These are phyloP conservation scores for Fusarium dimerum DNA, from an alignment of 2,329 filamentous ascomycete genomes.

Conservation along the genomic window DNA sequence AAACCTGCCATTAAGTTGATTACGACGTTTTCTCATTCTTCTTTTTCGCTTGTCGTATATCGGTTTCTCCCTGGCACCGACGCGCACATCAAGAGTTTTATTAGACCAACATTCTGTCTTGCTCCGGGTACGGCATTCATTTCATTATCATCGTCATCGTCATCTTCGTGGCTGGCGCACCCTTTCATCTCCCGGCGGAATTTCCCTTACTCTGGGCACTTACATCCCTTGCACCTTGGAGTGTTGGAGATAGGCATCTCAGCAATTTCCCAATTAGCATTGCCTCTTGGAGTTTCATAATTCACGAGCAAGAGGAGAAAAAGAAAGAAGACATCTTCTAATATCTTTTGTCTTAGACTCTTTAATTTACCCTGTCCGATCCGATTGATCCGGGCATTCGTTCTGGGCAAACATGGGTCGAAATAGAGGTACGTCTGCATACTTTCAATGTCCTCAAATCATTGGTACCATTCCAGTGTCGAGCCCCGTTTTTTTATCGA, in stretches of 20 bases:
- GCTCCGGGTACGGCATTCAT: conserved; percentile 11
- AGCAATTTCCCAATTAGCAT: neutral
- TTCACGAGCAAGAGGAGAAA: neutral
- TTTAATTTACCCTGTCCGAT: conserved; percentile 12
- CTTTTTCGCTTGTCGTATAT: conserved; percentile 10
- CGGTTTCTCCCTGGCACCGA: conserved; percentile 12
- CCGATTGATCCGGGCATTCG: conserved; percentile 14
- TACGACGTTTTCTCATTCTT: conserved; percentile 9
- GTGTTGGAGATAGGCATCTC: neutral
- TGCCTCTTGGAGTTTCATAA: neutral
- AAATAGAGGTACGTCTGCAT: conserved; percentile 53
- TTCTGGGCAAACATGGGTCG: conserved; percentile 47
- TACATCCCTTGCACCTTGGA: conserved; percentile 16
- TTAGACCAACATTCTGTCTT: conserved; percentile 1
- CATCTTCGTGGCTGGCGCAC: conserved; percentile 25
- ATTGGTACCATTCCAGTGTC: conserved; percentile 25
- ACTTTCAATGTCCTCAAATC: conserved; percentile 1
- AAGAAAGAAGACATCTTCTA: neutral
- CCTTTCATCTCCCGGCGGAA: conserved; percentile 11
- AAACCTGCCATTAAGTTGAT: neutral
- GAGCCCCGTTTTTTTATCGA: conserved; percentile 6
- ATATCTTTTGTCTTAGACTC: conserved; percentile 21
- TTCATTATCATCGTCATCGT: conserved; percentile 9
- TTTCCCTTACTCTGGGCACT: conserved; percentile 7
- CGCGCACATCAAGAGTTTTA: conserved; percentile 1